phyloP scores from a whole-genome alignment of 2,329 filamentous ascomycete species.

The Didymella lethalis region DNA sequence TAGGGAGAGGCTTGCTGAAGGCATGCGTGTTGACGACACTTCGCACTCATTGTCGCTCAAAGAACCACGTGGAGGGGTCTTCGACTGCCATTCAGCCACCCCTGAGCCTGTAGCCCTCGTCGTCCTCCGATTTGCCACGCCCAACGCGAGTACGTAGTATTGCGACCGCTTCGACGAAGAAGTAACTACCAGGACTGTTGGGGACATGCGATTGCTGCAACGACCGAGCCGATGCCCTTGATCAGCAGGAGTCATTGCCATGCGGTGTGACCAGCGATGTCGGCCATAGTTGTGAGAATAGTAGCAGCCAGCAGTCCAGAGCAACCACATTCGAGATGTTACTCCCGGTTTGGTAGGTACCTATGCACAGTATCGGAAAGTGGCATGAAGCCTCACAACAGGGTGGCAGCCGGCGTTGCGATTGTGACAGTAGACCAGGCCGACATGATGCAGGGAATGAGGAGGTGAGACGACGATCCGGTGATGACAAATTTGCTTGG shows the following conservation, averaged over 20 bases:
- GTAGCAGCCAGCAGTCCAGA: slow-evolving; percentile 57
- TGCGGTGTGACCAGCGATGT: slow-evolving; percentile 44
- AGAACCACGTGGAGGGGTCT: slow-evolving; percentile 52
- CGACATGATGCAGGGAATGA: slow-evolving; percentile 53
- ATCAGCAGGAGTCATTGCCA: slow-evolving; percentile 60
- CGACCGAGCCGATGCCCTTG: slow-evolving; percentile 64
- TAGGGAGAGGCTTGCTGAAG: slow-evolving; percentile 13
- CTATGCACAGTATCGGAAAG: slow-evolving; percentile 48
- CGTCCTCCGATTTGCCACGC: slow-evolving; percentile 49
- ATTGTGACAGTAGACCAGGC: slow-evolving; percentile 54
- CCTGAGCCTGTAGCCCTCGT: slow-evolving; percentile 46
- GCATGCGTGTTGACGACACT: slow-evolving; percentile 23
- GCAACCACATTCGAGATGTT: slow-evolving; percentile 56
- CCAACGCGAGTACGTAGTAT: slow-evolving; percentile 49
- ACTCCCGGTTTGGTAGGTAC: slow-evolving; percentile 57
- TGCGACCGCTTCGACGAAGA: slow-evolving; percentile 19
- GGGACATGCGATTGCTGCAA: slow-evolving; percentile 37
- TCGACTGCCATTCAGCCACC: slow-evolving; percentile 46
- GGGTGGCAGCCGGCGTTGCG: slow-evolving; percentile 53
- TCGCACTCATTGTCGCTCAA: slow-evolving; percentile 21
- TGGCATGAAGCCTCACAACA: slow-evolving; percentile 42
- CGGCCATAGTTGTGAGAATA: slow-evolving; percentile 56
- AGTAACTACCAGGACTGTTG: slow-evolving; percentile 17
- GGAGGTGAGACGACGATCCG: slow-evolving; percentile 44
- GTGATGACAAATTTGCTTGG: slow-evolving; percentile 59